Percentiles rank a stretch among this genome's conserved stretches.
These are phyloP conservation scores for Alnus glutinosa DNA, from an alignment of 306 rosid genomes.

Conservation along the genomic window DNA sequence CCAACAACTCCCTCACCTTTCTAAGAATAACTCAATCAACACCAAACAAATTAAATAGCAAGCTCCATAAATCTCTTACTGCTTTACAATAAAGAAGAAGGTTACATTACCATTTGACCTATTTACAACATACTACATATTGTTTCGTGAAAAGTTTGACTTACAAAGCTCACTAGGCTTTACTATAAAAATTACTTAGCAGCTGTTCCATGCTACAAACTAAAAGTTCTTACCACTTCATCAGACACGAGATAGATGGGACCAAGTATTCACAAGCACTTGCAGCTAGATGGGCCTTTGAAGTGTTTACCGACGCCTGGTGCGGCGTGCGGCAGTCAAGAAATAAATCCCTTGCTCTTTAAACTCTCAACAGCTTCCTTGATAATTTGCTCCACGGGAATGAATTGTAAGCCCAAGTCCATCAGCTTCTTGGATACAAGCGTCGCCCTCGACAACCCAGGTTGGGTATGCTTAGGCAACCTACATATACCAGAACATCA, in stretches of 20 bases:
- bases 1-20: too few species aligned
- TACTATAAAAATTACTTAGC: too few species aligned
- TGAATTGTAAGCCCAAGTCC: constrained; percentile 75
- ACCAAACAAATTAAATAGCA: too few species aligned
- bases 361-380: constrained; percentile 81
- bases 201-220: not conserved
- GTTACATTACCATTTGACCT: not conserved
- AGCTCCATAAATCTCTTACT: too few species aligned
- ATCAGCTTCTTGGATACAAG: constrained; percentile 60
- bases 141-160: not conserved
- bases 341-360: constrained; percentile 65
- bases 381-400: constrained; percentile 77
- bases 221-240: not conserved
- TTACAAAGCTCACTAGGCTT: not conserved
- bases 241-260: too few species aligned
- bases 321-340: constrained; percentile 26
- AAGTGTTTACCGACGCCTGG: not conserved
- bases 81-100: too few species aligned
- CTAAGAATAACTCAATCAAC: too few species aligned
- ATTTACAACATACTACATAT: not conserved
- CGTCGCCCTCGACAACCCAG: constrained; percentile 62
- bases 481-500: constrained; percentile 32
- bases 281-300: too few species aligned
- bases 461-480: constrained; percentile 65
- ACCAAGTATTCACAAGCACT: too few species aligned